These are phyloP conservation scores for Leccinum ambiguum DNA, from an alignment of 1,284 basidiomycete genomes.

Conservation along the genomic window DNA sequence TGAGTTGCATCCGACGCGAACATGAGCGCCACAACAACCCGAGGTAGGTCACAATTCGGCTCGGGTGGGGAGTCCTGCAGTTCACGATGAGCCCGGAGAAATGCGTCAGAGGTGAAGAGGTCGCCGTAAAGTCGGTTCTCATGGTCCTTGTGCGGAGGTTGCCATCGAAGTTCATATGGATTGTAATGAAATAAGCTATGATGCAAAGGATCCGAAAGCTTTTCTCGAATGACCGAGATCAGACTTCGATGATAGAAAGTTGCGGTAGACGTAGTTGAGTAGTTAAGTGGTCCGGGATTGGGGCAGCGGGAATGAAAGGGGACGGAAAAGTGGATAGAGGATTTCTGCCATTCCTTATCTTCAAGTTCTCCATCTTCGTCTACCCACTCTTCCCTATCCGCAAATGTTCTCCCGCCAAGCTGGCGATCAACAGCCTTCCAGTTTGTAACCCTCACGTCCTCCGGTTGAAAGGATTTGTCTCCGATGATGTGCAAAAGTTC, in stretches of 20 bases:
- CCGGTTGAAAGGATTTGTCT: neutral
- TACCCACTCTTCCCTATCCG: neutral
- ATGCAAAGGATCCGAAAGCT: neutral
- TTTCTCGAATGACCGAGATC: neutral
- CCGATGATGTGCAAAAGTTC: neutral
- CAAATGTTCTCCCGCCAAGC: neutral
- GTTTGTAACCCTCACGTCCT: neutral
- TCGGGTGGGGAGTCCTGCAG: neutral
- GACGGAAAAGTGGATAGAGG: neutral
- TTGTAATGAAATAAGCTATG: neutral
- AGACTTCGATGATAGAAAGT: neutral
- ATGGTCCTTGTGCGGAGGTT: neutral
- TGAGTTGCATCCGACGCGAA: constrained; percentile 33
- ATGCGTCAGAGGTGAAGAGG: neutral
- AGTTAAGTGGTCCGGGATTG: neutral
- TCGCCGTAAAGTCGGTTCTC: neutral
- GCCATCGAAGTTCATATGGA: neutral
- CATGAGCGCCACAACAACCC: constrained; percentile 20
- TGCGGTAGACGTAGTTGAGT: neutral
- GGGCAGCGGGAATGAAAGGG: neutral
- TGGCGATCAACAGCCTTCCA: neutral
- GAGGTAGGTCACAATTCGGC: neutral
- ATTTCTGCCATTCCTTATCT: neutral
- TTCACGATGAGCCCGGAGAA: neutral
- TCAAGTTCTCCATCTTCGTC: neutral